phyloP scores from a whole-genome alignment of 1,284 basidiomycete genomes.

The Coniferiporia sulphurascens region DNA sequence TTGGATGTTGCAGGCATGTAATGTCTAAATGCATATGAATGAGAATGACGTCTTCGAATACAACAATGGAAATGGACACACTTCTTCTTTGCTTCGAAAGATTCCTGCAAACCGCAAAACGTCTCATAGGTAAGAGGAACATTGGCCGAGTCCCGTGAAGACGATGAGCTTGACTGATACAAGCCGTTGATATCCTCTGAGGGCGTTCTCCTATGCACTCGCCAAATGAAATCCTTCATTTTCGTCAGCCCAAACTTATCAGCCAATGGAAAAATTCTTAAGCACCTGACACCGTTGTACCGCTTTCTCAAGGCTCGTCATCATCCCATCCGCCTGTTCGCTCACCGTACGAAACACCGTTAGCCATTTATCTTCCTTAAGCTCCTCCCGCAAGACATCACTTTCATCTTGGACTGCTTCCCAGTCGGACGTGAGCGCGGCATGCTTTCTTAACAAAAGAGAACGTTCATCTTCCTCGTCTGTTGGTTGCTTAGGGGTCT shows the following conservation, averaged over 20 bases:
- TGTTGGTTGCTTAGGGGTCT: constrained; percentile 45
- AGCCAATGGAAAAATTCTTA: constrained; percentile 12
- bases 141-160: constrained; percentile 27
- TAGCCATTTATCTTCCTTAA: constrained; percentile 95
- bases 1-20: constrained; percentile 92
- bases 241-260: neutral
- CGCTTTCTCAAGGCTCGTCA: constrained; percentile 90
- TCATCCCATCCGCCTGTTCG: constrained; percentile 93
- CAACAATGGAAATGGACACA: constrained; percentile 29
- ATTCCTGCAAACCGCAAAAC: constrained; percentile 60
- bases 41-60: neutral
- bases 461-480: constrained; percentile 36
- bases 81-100: constrained; percentile 84
- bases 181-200: constrained; percentile 31
- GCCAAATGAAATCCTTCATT: constrained; percentile 76
- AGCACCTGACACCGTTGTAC: constrained; percentile 77
- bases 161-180: constrained; percentile 9
- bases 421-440: constrained; percentile 69
- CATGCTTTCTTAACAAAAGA: constrained; percentile 65
- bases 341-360: constrained; percentile 91
- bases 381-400: constrained; percentile 78
- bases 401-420: constrained; percentile 75
- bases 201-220: constrained; percentile 49
- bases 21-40: constrained; percentile 43
- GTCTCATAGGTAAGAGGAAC: constrained; percentile 51